These are phyloP conservation scores for Trichophaea hybrida DNA, from an alignment of 2,329 filamentous ascomycete genomes.

Conservation along the genomic window DNA sequence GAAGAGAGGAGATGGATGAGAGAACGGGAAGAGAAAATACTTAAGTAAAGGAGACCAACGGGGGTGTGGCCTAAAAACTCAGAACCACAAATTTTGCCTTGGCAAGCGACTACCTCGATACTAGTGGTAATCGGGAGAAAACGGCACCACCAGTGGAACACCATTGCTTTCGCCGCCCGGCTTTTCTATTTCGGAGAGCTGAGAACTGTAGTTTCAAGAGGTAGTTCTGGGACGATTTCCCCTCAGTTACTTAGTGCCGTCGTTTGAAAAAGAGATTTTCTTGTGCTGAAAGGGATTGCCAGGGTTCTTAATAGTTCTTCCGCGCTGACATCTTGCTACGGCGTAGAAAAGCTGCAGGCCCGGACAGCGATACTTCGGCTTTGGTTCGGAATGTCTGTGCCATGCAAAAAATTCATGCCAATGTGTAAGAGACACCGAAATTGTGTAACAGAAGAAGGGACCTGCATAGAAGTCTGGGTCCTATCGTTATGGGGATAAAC, in stretches of 20 bases:
- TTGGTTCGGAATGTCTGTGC: background rate
- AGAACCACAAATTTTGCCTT: background rate
- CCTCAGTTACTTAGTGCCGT: too few relatives aligned
- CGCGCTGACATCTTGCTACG: background rate
- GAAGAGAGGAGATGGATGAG: constrained; percentile 1
- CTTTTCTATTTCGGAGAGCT: too few relatives aligned
- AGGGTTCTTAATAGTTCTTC: background rate
- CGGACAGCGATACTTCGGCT: constrained; percentile 1
- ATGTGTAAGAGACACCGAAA: background rate
- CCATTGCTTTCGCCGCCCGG: too few relatives aligned
- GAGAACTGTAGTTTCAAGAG: too few relatives aligned
- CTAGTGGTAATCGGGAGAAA: background rate
- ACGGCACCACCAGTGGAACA: background rate
- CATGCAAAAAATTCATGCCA: background rate
- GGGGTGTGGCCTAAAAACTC: constrained; percentile 1
- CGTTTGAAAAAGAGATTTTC: too few relatives aligned
- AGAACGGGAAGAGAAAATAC: background rate
- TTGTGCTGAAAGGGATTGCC: background rate
- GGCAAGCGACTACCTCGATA: too few relatives aligned
- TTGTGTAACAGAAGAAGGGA: constrained; percentile 1
- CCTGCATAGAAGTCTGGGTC: background rate
- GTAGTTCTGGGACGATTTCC: too few relatives aligned
- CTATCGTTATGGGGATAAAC: background rate
- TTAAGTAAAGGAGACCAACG: background rate
- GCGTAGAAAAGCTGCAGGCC: background rate